Base-by-base conservation (phyloP, 306 rosid genomes). In the Fragaria nilgerrensis region DNA sequence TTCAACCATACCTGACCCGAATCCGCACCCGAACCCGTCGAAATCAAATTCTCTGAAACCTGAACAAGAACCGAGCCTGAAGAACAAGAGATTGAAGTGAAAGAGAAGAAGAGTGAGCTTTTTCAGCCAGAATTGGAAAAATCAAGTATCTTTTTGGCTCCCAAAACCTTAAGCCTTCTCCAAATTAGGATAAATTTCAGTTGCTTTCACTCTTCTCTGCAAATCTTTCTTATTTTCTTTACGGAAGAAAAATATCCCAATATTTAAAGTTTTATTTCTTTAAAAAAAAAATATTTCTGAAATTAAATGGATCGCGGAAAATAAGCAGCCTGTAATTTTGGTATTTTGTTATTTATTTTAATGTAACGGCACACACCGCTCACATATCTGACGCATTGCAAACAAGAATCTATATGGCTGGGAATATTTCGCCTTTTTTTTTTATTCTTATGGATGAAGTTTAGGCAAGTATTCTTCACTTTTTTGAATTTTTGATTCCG, bases 121-220 rank as follows among this genome's bases (percentile, higher is more conserved):
- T 29, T 3, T 7, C 9, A 14, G 39, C 65, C 76, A 61, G 77
- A 81, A 70, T 34, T 32, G 76, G 66, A 44, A 49, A 68, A 67
- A 52, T 23, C 8, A 82, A 50, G 53, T 70, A 78, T 83, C 71
- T 56, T 53, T 75, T 70, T n/a, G n/a, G 5, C 62, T 44, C 68
- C 56, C 11, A 32, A 8, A 36, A 0, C 16, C 78, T 11, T n/a
- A 0, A 7, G n/a, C 25, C 68, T 71, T 70, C 64, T 37, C 37
- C 62, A 14, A 29, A 61, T 74, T 17, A 41, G 27, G 74, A 74
- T 50, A 70, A 72, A 15, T 44, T 23, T 13, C 7, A 25, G 0
- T 39, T 49, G n/a, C 61, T 32, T 80, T 58, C 2, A 16, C 25
- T 9, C 15, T n/a, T 48, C 5, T 17, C 34, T 9, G 20, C 1